Conservation (phyloP, 2,329 filamentous ascomycete genomes). For the Fusarium drepaniforme region DNA sequence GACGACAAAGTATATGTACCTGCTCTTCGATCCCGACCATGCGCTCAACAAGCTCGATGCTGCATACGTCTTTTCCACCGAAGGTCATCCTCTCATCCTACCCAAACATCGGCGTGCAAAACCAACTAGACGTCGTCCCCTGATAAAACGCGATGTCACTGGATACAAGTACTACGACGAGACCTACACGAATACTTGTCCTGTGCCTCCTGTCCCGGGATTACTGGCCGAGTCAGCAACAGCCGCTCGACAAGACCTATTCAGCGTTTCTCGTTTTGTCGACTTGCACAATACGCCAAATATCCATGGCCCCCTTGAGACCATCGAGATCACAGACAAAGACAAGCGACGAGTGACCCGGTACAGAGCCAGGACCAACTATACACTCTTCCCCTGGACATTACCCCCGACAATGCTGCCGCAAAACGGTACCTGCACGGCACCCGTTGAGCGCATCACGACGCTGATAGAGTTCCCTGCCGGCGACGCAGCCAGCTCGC, state of each 20-base stretch:
- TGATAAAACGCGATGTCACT: conserved; percentile 25
- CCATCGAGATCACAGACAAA: conserved; percentile 58
- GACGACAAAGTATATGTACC: conserved; percentile 94
- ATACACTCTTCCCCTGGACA: conserved; percentile 94
- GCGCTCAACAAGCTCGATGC: conserved; percentile 89
- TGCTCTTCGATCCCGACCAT: conserved; percentile 88
- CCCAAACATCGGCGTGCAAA: conserved; percentile 59
- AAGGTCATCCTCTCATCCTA: conserved; percentile 93
- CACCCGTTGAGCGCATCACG: conserved; percentile 77
- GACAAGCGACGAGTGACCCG: conserved; percentile 55
- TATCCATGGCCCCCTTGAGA: conserved; percentile 61
- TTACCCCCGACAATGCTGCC: conserved; percentile 82
- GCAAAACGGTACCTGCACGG: conserved; percentile 79
- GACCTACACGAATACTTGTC: conserved; percentile 73
- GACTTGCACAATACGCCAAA: conserved; percentile 83
- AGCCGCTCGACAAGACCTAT: conserved; percentile 84
- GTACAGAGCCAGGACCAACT: conserved; percentile 74
- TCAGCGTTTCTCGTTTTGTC: conserved; percentile 88
- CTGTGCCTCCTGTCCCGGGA: conserved; percentile 67
- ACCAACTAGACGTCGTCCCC: conserved; percentile 7
- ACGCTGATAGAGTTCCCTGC: conserved; percentile 75
- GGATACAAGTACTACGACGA: conserved; percentile 55
- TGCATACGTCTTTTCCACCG: conserved; percentile 93
- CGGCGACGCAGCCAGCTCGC: conserved; percentile 52
- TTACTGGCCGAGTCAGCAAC: conserved; percentile 83